These are phyloP conservation scores for Taiozyma onychis DNA, from an alignment of 1,139 yeast genomes.

Conservation along the genomic window DNA sequence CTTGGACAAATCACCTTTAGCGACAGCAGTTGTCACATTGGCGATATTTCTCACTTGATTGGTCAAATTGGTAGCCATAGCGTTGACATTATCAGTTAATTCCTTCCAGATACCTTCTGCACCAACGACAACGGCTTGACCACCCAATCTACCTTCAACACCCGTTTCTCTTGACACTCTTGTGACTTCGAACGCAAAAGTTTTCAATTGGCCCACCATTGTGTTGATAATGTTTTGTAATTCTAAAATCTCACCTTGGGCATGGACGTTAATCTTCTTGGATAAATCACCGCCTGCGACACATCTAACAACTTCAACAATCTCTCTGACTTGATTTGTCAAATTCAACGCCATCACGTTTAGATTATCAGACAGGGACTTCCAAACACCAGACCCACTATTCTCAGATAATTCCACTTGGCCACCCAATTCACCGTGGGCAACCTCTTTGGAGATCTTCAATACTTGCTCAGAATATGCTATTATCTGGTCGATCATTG, in stretches of 20 bases:
- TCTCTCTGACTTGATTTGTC: conserved; percentile 87
- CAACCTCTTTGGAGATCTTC: conserved; percentile 86
- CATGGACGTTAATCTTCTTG: conserved; percentile 84
- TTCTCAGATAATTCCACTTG: conserved; percentile 44
- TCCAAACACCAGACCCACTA: conserved; percentile 67
- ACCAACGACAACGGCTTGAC: conserved; percentile 84
- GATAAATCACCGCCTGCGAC: conserved; percentile 89
- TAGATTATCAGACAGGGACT: conserved; percentile 79
- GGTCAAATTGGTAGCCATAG: conserved; percentile 88
- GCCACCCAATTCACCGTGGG: conserved; percentile 85
- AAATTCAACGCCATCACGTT: conserved; percentile 88
- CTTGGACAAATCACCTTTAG: conserved; percentile 86
- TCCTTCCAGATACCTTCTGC: conserved; percentile 92
- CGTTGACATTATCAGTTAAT: conserved; percentile 83
- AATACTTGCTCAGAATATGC: conserved; percentile 84
- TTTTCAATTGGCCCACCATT: conserved; percentile 87
- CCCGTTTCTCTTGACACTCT: conserved; percentile 91
- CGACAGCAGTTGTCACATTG: conserved; percentile 88
- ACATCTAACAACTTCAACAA: conserved; percentile 87
- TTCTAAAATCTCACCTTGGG: conserved; percentile 82
- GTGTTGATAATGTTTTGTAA: conserved; percentile 74
- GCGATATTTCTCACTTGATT: conserved; percentile 92
- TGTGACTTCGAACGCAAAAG: conserved; percentile 84
- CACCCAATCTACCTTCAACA: conserved; percentile 86
- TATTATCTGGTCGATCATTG: conserved; percentile 84